Evolutionary conservation across 306 rosid species (phyloP), one percentile per base, ranked within the genome.

Genomic region (Vicia villosa): DNA sequence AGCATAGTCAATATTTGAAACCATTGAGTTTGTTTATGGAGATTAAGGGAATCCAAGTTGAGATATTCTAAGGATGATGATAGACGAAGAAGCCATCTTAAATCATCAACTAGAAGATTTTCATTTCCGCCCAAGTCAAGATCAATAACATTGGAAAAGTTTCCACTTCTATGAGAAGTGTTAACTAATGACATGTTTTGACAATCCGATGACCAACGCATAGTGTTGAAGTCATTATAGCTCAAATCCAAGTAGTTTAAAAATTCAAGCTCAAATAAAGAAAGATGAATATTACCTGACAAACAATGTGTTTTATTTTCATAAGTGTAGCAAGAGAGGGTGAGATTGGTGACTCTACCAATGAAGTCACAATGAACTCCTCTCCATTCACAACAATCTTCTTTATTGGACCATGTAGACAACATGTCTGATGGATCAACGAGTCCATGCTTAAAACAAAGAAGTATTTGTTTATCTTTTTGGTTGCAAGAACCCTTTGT

Each of bases 381-480:
- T 24, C 24, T 43, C 57, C 70, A 65, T 15, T 65, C 10, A 5
- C 57, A 65, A 3, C 70, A 65, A 65, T 65, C 26, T n/a, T 45
- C 11, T 10, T 45, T 26, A 5, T 1, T n/a, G 24, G 70, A 65
- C 70, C 70, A 64, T 14, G 56, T 43, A 22, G 56, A 9, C 9
- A 64, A 3, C 56, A 43, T 64, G 41, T 1, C 24, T 64, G 14
- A 64, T 64, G 55, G 41, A 64, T 64, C 56, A 1, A 1, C n/a
- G 56, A 64, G 55, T n/a, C 40, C 37, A 14, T 64, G 24, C 45
- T 64, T 64, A 26, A 64, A 64, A 17, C 24, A 3, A 0, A 43
- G 40, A n/a, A 64, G 70, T 42, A 24, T 64, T n/a, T 64, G 56
- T 34, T n/a, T 24, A n/a, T 64, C 70, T 0, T 64, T 64, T 14